Base-by-base conservation (phyloP, 2,329 filamentous ascomycete genomes). In the Chaetomium olivaceum region DNA sequence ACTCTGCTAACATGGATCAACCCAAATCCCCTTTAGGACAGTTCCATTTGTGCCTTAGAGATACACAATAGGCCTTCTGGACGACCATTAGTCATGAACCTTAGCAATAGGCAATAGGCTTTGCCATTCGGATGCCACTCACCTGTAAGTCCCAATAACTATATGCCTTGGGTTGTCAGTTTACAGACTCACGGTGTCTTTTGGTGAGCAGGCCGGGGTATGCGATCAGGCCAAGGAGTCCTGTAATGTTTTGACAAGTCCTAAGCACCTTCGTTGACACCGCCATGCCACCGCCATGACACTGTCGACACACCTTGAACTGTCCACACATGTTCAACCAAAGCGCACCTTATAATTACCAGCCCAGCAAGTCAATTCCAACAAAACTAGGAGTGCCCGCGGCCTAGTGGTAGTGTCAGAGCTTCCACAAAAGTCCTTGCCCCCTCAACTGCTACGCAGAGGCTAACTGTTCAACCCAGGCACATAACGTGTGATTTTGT, bases 381-480 rank as follows among this genome's bases (percentile, higher is more conserved):
- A 55, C 52, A 16, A 31, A 55, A 23, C 16, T 5, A 36, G n/a
- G 52, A 33, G 29, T 27, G 52, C 29, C 19, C 9, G 52, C 19
- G 19, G 29, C 29, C 29, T 33, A 55, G 19, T 36, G 52, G 29
- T 19, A 50, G 48, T 25, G 19, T 33, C 19, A 23, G 6, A 23
- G 5, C 9, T 31, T 8, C 8, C 52, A 19, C 2, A 8, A 27
- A 27, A 56, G 25, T 5, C 31, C 55, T 21, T 12, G 21, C 12
- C 11, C 14, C 39, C 55, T 16, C 33, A 2, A 25, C n/a, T 39
- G 9, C 39, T 21, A 39, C 36, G 14, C 36, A 21, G 5, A 59
- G 29, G 43, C 57, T 59, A 39, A 59, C 57, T 2, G 57, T 59
- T 59, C 57, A 16, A 51, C 51, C 31, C 57, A 48, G 27, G 12